Conservation (phyloP, 257 asterid species). For the Plantago elongata region DNA sequence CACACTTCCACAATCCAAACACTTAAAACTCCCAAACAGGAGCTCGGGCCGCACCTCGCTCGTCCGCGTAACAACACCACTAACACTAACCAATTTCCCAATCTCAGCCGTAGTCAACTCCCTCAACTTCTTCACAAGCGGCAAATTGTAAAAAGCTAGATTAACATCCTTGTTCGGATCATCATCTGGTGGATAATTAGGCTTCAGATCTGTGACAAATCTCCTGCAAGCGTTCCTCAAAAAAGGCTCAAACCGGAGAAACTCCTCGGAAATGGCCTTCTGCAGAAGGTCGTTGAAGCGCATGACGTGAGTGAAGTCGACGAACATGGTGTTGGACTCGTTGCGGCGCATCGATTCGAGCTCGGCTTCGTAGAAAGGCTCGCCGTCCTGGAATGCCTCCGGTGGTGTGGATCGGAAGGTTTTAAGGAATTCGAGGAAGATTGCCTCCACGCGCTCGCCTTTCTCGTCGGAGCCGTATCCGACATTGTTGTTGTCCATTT, state of each 20-base stretch:
- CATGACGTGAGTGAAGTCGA: slow-evolving; percentile 93
- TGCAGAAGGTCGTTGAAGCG: slow-evolving; percentile 75
- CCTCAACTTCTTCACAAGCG: slow-evolving; percentile 73
- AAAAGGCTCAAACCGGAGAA: slow-evolving; percentile 73
- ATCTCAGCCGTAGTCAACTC: slow-evolving; percentile 80
- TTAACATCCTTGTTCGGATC: slow-evolving; percentile 77
- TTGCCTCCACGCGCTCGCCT: slow-evolving; percentile 74
- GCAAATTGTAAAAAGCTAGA: slow-evolving; percentile 84
- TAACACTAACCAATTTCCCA: slow-evolving; percentile 85
- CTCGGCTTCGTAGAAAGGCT: slow-evolving; percentile 73
- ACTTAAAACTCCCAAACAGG: slow-evolving; percentile 80
- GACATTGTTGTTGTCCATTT: slow-evolving; percentile 55
- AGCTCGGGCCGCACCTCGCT: slow-evolving; percentile 98
- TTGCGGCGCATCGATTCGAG: slow-evolving; percentile 70
- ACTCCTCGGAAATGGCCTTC: slow-evolving; percentile 80
- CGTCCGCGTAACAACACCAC: slow-evolving; percentile 93
- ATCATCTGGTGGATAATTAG: slow-evolving; percentile 70
- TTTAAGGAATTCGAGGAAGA: slow-evolving; percentile 78
- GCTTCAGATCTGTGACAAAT: slow-evolving; percentile 72
- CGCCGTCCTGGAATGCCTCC: slow-evolving; percentile 15
- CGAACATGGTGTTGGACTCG: slow-evolving; percentile 87
- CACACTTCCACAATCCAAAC: slow-evolving; percentile 79
- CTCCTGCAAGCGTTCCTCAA: slow-evolving; percentile 87
- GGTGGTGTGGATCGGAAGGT: slow-evolving; percentile 34
- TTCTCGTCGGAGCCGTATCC: slow-evolving; percentile 80